phyloP scores from a whole-genome alignment of 768 basidiomycete species.

The Boletus rubropictus region DNA sequence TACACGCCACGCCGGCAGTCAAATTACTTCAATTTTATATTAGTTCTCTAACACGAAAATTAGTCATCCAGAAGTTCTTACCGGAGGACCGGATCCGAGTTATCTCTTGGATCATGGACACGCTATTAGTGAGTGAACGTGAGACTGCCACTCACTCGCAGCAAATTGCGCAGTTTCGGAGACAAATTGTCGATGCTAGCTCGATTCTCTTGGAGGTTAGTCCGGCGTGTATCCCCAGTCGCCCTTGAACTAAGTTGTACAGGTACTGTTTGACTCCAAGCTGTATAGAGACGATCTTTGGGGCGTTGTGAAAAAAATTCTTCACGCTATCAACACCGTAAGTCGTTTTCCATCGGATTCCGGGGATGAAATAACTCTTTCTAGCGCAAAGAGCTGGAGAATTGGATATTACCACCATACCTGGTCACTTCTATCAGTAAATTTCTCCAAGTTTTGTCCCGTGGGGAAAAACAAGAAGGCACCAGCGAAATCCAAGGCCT shows the following conservation, averaged over 20 bases:
- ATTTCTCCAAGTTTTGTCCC: conserved; percentile 23
- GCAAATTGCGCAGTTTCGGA: conserved; percentile 34
- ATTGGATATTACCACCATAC: conserved; percentile 41
- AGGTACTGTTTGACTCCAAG: conserved; percentile 24
- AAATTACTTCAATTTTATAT: conserved; percentile 52
- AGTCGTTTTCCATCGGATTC: conserved; percentile 9
- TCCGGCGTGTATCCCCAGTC: not conserved
- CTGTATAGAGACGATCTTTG: conserved; percentile 20
- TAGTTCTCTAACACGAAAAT: conserved; percentile 38
- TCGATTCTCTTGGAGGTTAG: conserved; percentile 44
- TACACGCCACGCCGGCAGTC: conserved; percentile 37
- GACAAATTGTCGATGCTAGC: conserved; percentile 47
- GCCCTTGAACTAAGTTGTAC: not conserved
- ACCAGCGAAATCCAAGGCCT: conserved; percentile 36
- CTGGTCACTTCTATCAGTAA: conserved; percentile 34
- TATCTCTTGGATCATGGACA: conserved; percentile 41
- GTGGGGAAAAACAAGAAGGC: conserved; percentile 20
- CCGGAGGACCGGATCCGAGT: conserved; percentile 41
- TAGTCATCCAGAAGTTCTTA: conserved; percentile 41
- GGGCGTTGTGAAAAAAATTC: conserved; percentile 21
- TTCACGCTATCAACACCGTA: conserved; percentile 22
- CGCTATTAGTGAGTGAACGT: conserved; percentile 37
- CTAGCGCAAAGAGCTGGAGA: conserved; percentile 39
- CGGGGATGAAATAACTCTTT: conserved; percentile 23
- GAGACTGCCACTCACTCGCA: conserved; percentile 23